Base-by-base conservation (phyloP, 2,329 filamentous ascomycete species). In the Sporothrix inflata region DNA sequence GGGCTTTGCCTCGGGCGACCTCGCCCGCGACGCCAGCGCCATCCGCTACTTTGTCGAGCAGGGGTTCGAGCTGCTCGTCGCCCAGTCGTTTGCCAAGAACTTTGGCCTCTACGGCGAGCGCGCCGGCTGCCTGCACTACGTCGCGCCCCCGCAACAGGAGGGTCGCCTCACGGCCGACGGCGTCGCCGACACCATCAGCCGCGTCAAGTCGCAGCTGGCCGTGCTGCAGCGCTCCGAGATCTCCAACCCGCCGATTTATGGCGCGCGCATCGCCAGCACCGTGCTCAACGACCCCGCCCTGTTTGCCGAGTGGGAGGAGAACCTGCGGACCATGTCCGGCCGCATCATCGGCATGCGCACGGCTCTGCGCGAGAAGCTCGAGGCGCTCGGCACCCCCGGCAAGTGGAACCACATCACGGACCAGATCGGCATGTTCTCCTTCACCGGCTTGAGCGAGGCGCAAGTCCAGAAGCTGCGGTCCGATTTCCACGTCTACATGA, bases 401-500 rank as follows among this genome's bases (percentile, higher is more conserved):
- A 92, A 88, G 16, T 99, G 96, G 96, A 93, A 94, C 79, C 96
- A 99, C 84, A 97, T 99, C 81, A 98, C 94, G 19, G 93, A 97
- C 78, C 96, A 99, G 87, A 99, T 99, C 80, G 96, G 96, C 84
- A 99, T 99, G 96, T 99, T 99, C 85, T 95, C 91, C 81, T 99
- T 97, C 82, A 97, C 93, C 0, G 93, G 93, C 14, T 83, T 97
- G 80, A 88, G 81, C 14, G 92, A 94, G 83, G 80, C 88, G 74
- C 93, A 96, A 80, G 93, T 95, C 8, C 77, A 87, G 76, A 90
- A 89, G 83, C 84, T 96, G 74, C 87, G 91, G 69, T 85, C 89
- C 74, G 88, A 92, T 68, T 88, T 86, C 73, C 93, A 96, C 81
- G 86, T 96, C 70, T 96, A 96, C 84, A 94, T 95, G 89, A 98